Evolutionary conservation across 192 early-diverging fungal species (phyloP).

Genomic region (Podochytrium sp.): DNA sequence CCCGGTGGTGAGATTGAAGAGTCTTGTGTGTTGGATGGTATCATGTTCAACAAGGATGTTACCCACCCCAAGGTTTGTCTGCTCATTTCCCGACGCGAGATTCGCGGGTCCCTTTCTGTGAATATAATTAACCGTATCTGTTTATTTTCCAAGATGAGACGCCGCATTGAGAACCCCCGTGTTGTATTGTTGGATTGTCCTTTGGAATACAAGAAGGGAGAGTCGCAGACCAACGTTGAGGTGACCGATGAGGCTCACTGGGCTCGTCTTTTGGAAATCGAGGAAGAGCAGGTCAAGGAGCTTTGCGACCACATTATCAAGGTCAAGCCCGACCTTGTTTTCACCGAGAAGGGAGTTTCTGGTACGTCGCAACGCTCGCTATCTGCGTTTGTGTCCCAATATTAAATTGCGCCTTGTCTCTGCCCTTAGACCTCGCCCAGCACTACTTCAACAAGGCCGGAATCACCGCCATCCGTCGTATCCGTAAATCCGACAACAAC

Average conservation of each 20-base stretch:
- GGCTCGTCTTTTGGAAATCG: slow-evolving; percentile 94
- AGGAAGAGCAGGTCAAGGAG: slow-evolving; percentile 97
- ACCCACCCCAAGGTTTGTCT: slow-evolving; percentile 87
- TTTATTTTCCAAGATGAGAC: slow-evolving; percentile 63
- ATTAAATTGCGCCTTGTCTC: background rate
- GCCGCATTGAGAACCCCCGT: slow-evolving; percentile 94
- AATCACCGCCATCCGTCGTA: slow-evolving; percentile 96
- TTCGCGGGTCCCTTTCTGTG: background rate
- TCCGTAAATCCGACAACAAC: slow-evolving; percentile 98
- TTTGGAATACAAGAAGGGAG: slow-evolving; percentile 99
- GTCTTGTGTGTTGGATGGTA: slow-evolving; percentile 90
- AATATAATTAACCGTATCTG: background rate
- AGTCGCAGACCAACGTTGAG: slow-evolving; percentile 99
- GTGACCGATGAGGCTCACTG: slow-evolving; percentile 97
- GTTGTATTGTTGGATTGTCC: slow-evolving; percentile 97
- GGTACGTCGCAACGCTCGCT: too few species aligned
- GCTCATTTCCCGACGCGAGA: too few species aligned
- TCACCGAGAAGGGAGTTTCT: slow-evolving; percentile 99
- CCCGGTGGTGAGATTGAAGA: slow-evolving; percentile 98
- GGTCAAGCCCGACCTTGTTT: slow-evolving; percentile 96
- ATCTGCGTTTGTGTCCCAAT: background rate
- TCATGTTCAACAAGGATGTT: slow-evolving; percentile 99
- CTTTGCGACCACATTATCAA: slow-evolving; percentile 96
- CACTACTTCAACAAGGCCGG: slow-evolving; percentile 97
- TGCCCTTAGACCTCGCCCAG: slow-evolving; percentile 84